phyloP scores from a whole-genome alignment of 1,284 basidiomycete genomes.

The Gymnopus androsaceus region DNA sequence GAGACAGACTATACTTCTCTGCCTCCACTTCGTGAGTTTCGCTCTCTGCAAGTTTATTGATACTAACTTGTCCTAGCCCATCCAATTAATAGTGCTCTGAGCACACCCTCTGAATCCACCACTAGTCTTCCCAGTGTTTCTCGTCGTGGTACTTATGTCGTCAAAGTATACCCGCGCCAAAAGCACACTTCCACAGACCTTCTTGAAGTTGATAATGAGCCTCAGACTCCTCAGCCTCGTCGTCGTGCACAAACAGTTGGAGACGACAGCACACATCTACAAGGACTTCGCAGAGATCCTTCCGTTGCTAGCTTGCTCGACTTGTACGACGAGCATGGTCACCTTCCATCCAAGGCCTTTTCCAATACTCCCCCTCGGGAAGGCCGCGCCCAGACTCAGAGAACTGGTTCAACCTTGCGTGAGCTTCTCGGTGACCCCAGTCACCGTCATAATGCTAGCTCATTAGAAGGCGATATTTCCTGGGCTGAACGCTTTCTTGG shows the following conservation, averaged over 20 bases:
- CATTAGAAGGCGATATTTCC: conserved; percentile 68
- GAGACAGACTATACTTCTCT: conserved; percentile 57
- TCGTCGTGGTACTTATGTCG: conserved; percentile 63
- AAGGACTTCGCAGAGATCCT: conserved; percentile 69
- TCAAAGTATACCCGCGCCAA: conserved; percentile 64
- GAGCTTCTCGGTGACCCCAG: conserved; percentile 57
- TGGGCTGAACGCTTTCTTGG: conserved; percentile 76
- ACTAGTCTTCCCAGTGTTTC: conserved; percentile 48
- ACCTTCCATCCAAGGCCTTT: conserved; percentile 59
- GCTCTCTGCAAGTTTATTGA: conserved; percentile 4
- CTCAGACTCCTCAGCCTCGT: conserved; percentile 20
- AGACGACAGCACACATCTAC: conserved; percentile 51
- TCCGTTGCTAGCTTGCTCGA: conserved; percentile 72
- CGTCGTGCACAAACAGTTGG: conserved; percentile 38
- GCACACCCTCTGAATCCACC: conserved; percentile 48
- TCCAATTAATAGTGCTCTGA: conserved; percentile 59
- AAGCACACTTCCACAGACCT: conserved; percentile 65
- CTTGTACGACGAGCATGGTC: conserved; percentile 72
- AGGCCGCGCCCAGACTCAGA: conserved; percentile 53
- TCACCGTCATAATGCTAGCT: conserved; percentile 38
- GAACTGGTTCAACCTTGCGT: conserved; percentile 70
- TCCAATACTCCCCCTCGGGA: conserved; percentile 56
- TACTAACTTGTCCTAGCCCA: conserved; percentile 50
- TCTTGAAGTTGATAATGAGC: conserved; percentile 37
- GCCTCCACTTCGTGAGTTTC: conserved; percentile 66